These are phyloP conservation scores for Malus asiatica DNA, from an alignment of 306 rosid species.

Conservation along the genomic window DNA sequence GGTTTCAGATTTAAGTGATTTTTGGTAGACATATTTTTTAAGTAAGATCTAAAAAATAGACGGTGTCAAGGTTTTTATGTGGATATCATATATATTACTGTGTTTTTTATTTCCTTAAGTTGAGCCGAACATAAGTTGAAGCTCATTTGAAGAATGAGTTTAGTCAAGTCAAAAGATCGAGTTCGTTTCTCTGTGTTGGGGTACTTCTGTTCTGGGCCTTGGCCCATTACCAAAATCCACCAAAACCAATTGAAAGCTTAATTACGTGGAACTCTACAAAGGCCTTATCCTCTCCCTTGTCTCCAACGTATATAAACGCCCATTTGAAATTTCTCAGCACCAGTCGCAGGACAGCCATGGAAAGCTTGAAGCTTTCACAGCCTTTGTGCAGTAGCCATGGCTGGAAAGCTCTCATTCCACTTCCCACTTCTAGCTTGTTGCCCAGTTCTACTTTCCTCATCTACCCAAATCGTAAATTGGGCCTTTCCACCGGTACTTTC, in stretches of 20 bases:
- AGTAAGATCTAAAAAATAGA: no score
- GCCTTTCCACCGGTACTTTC: constrained; percentile 24
- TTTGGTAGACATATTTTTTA: no score
- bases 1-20: no score
- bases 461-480: constrained; percentile 8
- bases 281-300: constrained; percentile 17
- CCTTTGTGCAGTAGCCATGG: constrained; percentile 7
- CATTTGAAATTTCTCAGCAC: constrained; percentile 6
- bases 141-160: background rate
- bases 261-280: constrained; percentile 15
- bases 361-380: constrained; percentile 29
- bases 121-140: background rate
- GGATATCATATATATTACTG: background rate
- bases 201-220: background rate
- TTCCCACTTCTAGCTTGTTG: constrained; percentile 14
- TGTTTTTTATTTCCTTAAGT: background rate
- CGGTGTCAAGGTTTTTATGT: background rate
- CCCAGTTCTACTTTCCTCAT: constrained; percentile 10
- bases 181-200: background rate
- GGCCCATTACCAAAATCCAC: background rate
- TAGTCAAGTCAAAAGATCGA: background rate
- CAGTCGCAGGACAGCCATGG: constrained; percentile 17
- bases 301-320: constrained; percentile 21
- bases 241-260: background rate
- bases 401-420: constrained; percentile 15